Base-by-base conservation (phyloP, 148 eudicot species). In the Fallopia convolvulus region DNA sequence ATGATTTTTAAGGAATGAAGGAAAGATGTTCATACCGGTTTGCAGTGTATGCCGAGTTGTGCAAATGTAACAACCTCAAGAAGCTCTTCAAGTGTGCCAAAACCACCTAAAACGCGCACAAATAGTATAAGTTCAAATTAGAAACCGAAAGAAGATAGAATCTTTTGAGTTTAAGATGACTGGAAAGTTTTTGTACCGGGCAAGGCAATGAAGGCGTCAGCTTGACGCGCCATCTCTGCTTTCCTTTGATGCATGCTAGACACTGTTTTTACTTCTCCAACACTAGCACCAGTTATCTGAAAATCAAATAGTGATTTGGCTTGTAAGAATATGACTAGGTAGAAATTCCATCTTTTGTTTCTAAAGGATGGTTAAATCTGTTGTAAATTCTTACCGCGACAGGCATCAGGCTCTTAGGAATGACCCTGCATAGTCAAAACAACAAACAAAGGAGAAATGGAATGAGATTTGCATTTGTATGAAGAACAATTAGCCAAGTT, bases 211-310 rank as follows among this genome's bases (percentile, higher is more conserved):
- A 94, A 94, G 50, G 99, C 99, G 79, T 94, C 99, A 14, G 99
- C 99, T 86, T 89, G 96, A 26, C 93, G 90, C 52, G 97, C 97
- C 98, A 94, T 94, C 82, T 94, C 98, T 53, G 98, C 97, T 79
- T 92, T 94, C 81, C 98, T 87, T 76, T 94, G 92, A 81, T 94
- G 99, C 99, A 94, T 94, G 83, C 85, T 90, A 46, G 97, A 88
- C 21, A 94, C 99, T 4, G 93, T 84, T 81, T 86, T 86, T 46
- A 92, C 90, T 82, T 94, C 97, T 20, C 99, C 99, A 17, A 92
- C 85, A 2, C 90, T 86, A 80, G 76, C 90, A 65, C 99, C 99
- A 7, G 97, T 90, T 82, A 94, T 87, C 98, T 94, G 84, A 75
- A 50, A 44, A 14, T 61, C 53, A 33, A 30, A 63, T 13, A 63